A percentile compares a stretch with the other conserved stretches of the same genome.
These are phyloP conservation scores for Hymenoscyphus occultus DNA, from an alignment of 2,329 filamentous ascomycete genomes.

Conservation along the genomic window DNA sequence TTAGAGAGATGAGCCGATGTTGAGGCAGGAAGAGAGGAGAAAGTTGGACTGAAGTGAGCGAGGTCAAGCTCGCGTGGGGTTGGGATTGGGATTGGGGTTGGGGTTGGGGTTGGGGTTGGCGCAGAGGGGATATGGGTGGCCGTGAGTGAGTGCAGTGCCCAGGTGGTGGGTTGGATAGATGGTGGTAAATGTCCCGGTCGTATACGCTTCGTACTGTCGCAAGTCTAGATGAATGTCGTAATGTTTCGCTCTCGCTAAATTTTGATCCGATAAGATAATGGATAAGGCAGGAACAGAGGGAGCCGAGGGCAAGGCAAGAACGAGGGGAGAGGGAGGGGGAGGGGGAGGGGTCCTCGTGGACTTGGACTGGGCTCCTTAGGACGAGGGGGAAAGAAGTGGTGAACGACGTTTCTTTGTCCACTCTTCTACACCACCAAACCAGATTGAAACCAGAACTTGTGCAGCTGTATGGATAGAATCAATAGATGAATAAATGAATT, in stretches of 20 bases:
- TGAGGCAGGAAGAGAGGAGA: neutral
- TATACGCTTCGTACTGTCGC: neutral
- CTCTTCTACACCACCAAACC: neutral
- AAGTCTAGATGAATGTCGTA: neutral
- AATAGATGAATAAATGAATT: no score
- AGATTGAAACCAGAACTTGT: neutral
- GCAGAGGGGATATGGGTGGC: neutral
- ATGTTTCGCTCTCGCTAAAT: neutral
- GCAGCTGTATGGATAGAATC: no score
- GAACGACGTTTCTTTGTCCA: constrained; percentile 2
- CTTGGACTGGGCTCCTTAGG: no score
- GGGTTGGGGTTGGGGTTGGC: neutral
- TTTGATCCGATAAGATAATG: neutral
- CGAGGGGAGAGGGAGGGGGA: neutral
- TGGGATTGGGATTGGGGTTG: neutral
- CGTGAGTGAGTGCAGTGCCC: no score
- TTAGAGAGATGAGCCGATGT: no score
- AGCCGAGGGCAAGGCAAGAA: neutral
- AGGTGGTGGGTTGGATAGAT: no score
- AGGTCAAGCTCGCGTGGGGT: neutral
- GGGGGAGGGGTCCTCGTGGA: no score
- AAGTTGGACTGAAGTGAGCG: neutral
- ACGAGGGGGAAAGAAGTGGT: neutral
- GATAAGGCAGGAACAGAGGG: neutral
- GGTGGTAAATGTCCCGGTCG: neutral